phyloP scores from a whole-genome alignment of 495 filamentous ascomycete genomes.

The Articulospora tetracladia region DNA sequence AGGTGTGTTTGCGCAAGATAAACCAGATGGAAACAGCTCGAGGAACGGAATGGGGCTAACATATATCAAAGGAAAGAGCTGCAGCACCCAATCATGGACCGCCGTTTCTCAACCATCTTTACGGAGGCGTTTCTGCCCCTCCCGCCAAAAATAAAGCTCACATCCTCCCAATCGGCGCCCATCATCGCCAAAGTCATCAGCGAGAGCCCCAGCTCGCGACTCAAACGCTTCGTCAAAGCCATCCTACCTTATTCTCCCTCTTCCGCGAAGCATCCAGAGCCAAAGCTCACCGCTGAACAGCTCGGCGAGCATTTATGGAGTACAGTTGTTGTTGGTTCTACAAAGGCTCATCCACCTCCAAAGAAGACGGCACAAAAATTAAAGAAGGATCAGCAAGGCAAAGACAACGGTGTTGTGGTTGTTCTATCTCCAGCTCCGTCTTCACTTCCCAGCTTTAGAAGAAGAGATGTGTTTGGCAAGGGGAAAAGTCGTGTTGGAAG shows the following conservation, averaged over 20 bases:
- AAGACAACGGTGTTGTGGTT: background rate
- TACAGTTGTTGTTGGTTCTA: background rate
- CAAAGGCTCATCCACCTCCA: too few relatives aligned
- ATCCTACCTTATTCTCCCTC: too few relatives aligned
- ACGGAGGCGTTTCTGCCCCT: background rate
- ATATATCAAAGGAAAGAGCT: background rate
- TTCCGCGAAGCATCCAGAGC: too few relatives aligned
- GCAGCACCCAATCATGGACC: background rate
- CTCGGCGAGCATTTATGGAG: background rate
- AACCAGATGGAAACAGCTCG: too few relatives aligned
- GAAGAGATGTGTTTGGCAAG: background rate
- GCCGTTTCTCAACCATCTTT: background rate
- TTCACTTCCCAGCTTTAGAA: background rate
- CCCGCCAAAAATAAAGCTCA: background rate
- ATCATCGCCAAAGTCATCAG: background rate
- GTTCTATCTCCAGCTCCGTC: background rate
- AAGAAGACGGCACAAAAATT: background rate
- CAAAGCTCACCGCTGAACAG: too few relatives aligned
- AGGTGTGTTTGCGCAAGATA: too few relatives aligned
- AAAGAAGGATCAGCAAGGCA: background rate
- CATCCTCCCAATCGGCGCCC: background rate
- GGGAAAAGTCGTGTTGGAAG: too few relatives aligned
- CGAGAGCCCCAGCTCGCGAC: too few relatives aligned
- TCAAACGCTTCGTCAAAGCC: too few relatives aligned
- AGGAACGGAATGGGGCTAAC: background rate